Evolutionary conservation across 257 asterid species (phyloP).

Genomic region (Lantana camara): DNA sequence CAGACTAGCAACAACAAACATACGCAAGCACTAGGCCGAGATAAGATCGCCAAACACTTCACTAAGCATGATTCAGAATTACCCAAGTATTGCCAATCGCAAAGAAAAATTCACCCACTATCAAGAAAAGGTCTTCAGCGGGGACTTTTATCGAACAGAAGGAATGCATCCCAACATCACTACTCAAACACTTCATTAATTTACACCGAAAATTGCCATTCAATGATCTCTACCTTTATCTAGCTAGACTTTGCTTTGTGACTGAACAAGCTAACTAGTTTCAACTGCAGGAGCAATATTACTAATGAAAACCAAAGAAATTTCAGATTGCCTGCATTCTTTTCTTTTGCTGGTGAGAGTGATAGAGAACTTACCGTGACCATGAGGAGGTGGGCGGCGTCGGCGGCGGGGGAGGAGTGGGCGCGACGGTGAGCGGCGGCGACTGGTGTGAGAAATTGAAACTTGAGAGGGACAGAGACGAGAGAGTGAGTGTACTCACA

Average conservation of each 20-base stretch:
- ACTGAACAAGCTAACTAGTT: not conserved
- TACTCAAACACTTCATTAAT: not conserved
- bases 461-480: no score
- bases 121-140: not conserved
- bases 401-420: no score
- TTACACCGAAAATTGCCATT: not conserved
- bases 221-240: not conserved
- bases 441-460: no score
- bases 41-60: not conserved
- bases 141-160: conserved; percentile 17
- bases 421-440: no score
- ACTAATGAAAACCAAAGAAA: not conserved
- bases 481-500: no score
- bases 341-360: not conserved
- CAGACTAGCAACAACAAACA: not conserved
- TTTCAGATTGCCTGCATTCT: not conserved
- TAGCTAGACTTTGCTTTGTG: not conserved
- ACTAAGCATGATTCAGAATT: not conserved
- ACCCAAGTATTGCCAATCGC: not conserved
- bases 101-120: not conserved
- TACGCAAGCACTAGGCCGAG: not conserved
- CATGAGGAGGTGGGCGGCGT: no score
- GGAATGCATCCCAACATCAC: conserved; percentile 10
- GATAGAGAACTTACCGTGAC: no score
- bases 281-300: not conserved